Conservation (phyloP, 768 basidiomycete genomes). For the Leccinum truebloodii region DNA sequence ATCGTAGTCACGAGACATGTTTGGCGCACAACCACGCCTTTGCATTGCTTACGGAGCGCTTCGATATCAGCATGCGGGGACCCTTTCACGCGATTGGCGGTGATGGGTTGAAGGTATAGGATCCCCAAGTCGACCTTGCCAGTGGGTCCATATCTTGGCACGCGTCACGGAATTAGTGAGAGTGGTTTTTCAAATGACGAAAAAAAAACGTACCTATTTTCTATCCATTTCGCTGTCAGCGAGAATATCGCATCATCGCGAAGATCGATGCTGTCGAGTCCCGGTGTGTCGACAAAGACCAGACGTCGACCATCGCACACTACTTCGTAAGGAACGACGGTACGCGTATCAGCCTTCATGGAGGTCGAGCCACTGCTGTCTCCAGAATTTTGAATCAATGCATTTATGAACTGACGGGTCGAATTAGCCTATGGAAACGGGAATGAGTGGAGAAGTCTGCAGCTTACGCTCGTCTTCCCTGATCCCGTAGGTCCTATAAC, state of each 20-base stretch:
- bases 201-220: not conserved
- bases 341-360: not conserved
- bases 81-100: not conserved
- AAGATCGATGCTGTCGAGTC: constrained; percentile 1
- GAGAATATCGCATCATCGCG: constrained; percentile 4
- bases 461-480: constrained; percentile 7
- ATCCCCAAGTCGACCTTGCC: constrained; percentile 1
- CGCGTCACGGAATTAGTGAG: not conserved
- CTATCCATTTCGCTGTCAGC: not conserved
- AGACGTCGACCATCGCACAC: not conserved
- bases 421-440: not conserved
- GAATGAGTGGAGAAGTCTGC: not conserved
- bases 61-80: constrained; percentile 2
- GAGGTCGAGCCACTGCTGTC: not conserved
- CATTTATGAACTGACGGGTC: constrained; percentile 6
- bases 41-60: constrained; percentile 4
- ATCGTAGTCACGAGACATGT: constrained; percentile 12
- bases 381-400: not conserved
- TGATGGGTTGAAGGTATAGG: constrained; percentile 11
- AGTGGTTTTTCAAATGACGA: not conserved
- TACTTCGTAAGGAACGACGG: not conserved
- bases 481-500: constrained; percentile 5
- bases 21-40: not conserved
- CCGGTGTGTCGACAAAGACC: constrained; percentile 12
- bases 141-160: not conserved